These are phyloP conservation scores for Tubosaeta sp. DNA, from an alignment of 768 basidiomycete genomes.

Conservation along the genomic window DNA sequence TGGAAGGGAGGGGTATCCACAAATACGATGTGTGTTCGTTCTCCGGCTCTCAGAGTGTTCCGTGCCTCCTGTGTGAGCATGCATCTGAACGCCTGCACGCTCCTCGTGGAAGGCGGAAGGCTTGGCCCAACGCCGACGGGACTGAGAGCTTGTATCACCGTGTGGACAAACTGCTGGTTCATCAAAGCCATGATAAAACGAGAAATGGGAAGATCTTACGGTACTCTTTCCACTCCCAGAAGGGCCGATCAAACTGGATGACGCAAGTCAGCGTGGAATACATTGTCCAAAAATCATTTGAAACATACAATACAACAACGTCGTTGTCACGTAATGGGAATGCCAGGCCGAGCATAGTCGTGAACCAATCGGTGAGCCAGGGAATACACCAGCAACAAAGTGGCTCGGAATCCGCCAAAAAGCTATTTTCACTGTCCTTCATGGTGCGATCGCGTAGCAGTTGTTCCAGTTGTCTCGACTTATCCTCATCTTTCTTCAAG, in stretches of 20 bases:
- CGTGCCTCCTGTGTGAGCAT: neutral
- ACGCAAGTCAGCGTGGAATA: neutral
- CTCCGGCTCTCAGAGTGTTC: neutral
- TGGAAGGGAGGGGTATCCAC: slow-evolving; percentile 22
- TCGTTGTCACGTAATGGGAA: slow-evolving; percentile 5
- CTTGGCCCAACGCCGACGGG: no score
- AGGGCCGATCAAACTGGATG: slow-evolving; percentile 15
- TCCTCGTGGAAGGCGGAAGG: neutral
- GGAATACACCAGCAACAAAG: no score
- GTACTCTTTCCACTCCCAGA: slow-evolving; percentile 17
- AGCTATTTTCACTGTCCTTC: no score
- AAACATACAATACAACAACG: slow-evolving; percentile 18
- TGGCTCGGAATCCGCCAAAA: no score
- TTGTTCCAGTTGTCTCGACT: no score
- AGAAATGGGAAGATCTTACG: slow-evolving; percentile 3
- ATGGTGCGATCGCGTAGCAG: no score
- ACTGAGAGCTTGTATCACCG: no score
- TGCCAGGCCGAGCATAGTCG: neutral
- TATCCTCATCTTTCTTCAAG: no score
- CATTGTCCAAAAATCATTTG: no score
- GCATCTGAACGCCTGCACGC: slow-evolving; percentile 14
- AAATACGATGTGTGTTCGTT: slow-evolving; percentile 12
- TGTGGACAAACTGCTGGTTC: slow-evolving; percentile 6
- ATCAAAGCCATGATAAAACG: neutral
- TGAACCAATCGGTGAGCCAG: no score